Base-by-base conservation (phyloP, 805 yeast genomes). In the Nakazawaea ambrosiae region DNA sequence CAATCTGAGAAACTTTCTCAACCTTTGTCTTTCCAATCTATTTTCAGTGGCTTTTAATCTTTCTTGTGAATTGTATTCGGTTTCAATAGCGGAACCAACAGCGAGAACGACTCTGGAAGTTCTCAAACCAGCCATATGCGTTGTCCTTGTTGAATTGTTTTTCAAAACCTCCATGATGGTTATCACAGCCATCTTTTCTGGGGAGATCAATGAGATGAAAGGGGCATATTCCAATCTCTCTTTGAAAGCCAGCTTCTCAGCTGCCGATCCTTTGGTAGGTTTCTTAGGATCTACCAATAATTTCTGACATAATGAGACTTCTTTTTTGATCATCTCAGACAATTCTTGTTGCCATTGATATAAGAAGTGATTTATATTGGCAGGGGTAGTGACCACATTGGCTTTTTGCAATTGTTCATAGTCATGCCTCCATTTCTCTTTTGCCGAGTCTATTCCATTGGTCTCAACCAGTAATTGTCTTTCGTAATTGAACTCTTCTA, bases 361-460 rank as follows among this genome's bases (percentile, higher is more conserved):
- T 27, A 92, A 61, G 46, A 78, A 78, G 1, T 78, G 79, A 41
- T 87, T 88, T 27, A 89, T 62, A 10, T 75, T 70, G 41, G 75
- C 73, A 32, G 75, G 72, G 27, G 77, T 57, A 4, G 75, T 55
- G 37, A 73, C 51, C 20, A 57, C 40, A 10, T 68, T 75, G 17
- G 86, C 86, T 46, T 81, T 68, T 41, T 66, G 65, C 51, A 77
- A 68, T 37, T 73, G 77, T 49, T 86, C 94, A 48, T 74, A 81
- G 45, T 80, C 89, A 47, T 78, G 80, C 54, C 76, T 80, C 98
- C 98, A 90, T 55, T 84, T 81, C 50, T 81, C 86, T 45, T 74
- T 76, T 1, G 97, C 95, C 1, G 90, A 89, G 45, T 83, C 89
- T 1, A 84, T 66, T 3, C 95, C 90, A 41, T 82, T 71, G 15